Conservation (phyloP, 306 rosid species). For the Sphenostylis stenocarpa region DNA sequence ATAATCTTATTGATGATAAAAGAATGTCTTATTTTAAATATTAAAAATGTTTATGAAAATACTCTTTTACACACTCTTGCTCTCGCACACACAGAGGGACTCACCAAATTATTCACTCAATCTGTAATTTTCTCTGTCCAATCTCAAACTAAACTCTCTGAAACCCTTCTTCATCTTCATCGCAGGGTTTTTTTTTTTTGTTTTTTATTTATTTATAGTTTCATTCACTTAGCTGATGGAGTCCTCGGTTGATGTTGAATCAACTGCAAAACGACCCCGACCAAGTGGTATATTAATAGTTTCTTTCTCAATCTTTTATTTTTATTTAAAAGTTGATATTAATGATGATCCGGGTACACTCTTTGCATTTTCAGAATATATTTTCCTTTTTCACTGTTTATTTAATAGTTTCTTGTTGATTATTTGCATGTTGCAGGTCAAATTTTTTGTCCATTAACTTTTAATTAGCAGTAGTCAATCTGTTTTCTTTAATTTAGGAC, state of each 20-base stretch:
- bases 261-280: conserved; percentile 28
- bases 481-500: neutral
- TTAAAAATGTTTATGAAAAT: no score
- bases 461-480: neutral
- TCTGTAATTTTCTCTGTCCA: no score
- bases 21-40: no score
- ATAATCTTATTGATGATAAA: no score
- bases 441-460: neutral
- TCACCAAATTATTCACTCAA: no score
- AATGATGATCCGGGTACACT: neutral
- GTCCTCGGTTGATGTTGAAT: conserved; percentile 21
- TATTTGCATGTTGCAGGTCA: neutral
- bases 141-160: no score
- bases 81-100: no score
- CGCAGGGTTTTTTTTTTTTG: no score
- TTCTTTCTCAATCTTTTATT: neutral
- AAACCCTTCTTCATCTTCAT: no score
- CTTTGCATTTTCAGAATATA: conserved; percentile 1
- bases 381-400: neutral
- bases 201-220: neutral
- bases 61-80: no score
- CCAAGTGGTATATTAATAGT: conserved; percentile 22
- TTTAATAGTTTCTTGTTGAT: neutral
- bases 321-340: neutral
- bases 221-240: conserved; percentile 35